Base-by-base conservation (phyloP, 2,329 filamentous ascomycete species). In the Colletotrichum spaethianum region DNA sequence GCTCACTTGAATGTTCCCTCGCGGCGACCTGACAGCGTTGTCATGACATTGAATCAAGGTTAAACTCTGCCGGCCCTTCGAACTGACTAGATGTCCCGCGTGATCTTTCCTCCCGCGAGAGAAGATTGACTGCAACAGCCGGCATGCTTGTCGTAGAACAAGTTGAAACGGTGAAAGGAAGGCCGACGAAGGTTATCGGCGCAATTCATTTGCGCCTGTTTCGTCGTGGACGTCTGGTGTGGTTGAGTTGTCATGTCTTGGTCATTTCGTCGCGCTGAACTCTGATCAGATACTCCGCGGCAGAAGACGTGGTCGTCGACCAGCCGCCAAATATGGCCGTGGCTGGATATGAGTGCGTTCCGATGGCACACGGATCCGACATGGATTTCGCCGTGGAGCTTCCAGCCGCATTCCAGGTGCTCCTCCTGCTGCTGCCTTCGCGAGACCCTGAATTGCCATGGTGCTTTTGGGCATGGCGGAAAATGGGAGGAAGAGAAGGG, bases 151-250 rank as follows among this genome's bases (percentile, higher is more conserved):
- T 46, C 33, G 53, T 64, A 70, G 60, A 61, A 70, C 38, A 28
- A 60, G 65, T 64, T 70, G 46, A 70, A 70, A 72, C 60, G 53
- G 28, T 33, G 36, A 50, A 56, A 31, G 38, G 44, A 70, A 72
- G 65, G 40, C 63, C 40, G 46, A 14, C 36, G 40, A 72, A 70
- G 59, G 44, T 40, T 61, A 70, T 59, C 56, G 23, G 26, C n/a
- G 53, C 59, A 72, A 70, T 59, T 48, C 59, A 50, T 38, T 28
- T n/a, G 44, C 9, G 14, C 9, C 3, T 28, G 44, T 63, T 42
- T 59, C 44, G 33, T 55, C 53, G 36, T 57, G 28, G 31, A 5
- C 20, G 67, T 23, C 56, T 11, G 48, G 28, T 11, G 23, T 31
- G 50, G 16, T 31, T 12, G 36, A 66, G n/a, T 70, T 56, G 63